Percentiles rank a stretch among this genome's conserved stretches.
Conservation (phyloP, 768 basidiomycete species). For the Chalciporus chontae region DNA sequence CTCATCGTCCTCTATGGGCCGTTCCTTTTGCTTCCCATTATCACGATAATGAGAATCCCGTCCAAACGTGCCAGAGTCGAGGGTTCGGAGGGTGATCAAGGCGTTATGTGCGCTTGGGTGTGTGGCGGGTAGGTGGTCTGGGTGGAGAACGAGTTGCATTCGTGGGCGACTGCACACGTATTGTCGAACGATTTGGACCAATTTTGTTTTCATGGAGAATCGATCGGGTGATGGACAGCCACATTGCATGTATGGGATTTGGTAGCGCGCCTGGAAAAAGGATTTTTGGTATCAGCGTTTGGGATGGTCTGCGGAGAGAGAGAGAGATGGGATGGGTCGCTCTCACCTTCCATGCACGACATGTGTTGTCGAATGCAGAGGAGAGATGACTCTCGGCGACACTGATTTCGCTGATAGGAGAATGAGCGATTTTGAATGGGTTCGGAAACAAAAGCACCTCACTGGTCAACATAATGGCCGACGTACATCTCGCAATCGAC, state of each 20-base stretch:
- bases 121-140: slow-evolving; percentile 44
- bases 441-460: slow-evolving; percentile 15
- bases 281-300: slow-evolving; percentile 3
- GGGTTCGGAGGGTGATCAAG: slow-evolving; percentile 34
- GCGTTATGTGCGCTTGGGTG: slow-evolving; percentile 57
- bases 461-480: slow-evolving; percentile 55
- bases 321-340: too few relatives aligned
- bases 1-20: neutral
- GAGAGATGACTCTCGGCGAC: slow-evolving; percentile 45
- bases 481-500: slow-evolving; percentile 41
- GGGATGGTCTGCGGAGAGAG: neutral
- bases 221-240: slow-evolving; percentile 53
- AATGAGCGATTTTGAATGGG: neutral
- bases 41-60: slow-evolving; percentile 3
- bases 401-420: slow-evolving; percentile 41
- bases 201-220: slow-evolving; percentile 40
- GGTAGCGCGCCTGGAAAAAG: slow-evolving; percentile 39
- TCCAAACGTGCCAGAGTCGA: slow-evolving; percentile 19
- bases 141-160: slow-evolving; percentile 32
- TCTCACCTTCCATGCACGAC: slow-evolving; percentile 48
- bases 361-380: slow-evolving; percentile 49
- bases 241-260: slow-evolving; percentile 53
- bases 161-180: slow-evolving; percentile 19
- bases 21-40: slow-evolving; percentile 1
- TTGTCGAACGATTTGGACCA: slow-evolving; percentile 33